A percentile compares a stretch with the other conserved stretches of the same genome.
Evolutionary conservation across 768 basidiomycete genomes (phyloP).

Genomic region (Hypsizygus marmoreus): DNA sequence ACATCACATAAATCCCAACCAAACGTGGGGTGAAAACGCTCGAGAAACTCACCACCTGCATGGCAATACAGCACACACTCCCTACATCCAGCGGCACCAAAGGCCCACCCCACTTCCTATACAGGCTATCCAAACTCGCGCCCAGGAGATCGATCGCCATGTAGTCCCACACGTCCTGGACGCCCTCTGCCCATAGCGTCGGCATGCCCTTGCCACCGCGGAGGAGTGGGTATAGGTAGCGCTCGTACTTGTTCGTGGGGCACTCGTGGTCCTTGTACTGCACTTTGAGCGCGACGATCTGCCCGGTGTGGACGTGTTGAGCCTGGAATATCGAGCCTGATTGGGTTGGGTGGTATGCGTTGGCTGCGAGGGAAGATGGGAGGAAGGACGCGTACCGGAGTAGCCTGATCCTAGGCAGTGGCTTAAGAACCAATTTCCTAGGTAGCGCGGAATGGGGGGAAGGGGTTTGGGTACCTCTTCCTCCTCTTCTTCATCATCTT

Average conservation of each 20-base stretch:
- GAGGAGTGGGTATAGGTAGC: conserved; percentile 64
- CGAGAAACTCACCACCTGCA: conserved; percentile 63
- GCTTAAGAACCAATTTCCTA: conserved; percentile 65
- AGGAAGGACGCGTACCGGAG: conserved; percentile 50
- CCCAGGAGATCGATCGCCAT: conserved; percentile 81
- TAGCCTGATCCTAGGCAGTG: conserved; percentile 70
- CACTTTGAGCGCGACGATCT: conserved; percentile 73
- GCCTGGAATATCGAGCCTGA: conserved; percentile 74
- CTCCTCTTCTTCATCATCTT: conserved; percentile 1
- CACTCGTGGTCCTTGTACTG: conserved; percentile 72
- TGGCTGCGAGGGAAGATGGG: neutral
- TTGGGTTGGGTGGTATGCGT: neutral
- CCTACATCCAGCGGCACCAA: conserved; percentile 66
- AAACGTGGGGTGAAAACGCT: neutral
- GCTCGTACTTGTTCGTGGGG: conserved; percentile 76
- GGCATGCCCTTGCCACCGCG: conserved; percentile 79
- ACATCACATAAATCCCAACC: neutral
- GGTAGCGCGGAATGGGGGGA: conserved; percentile 31
- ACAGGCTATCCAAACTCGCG: conserved; percentile 64
- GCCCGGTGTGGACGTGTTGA: conserved; percentile 51
- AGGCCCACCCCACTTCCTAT: conserved; percentile 46
- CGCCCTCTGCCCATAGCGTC: conserved; percentile 62
- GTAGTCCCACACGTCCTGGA: conserved; percentile 62
- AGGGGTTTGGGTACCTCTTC: conserved; percentile 3
- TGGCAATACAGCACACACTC: conserved; percentile 72